Evolutionary conservation across 768 basidiomycete genomes (phyloP).

Genomic region (Leucosporidium scottii): DNA sequence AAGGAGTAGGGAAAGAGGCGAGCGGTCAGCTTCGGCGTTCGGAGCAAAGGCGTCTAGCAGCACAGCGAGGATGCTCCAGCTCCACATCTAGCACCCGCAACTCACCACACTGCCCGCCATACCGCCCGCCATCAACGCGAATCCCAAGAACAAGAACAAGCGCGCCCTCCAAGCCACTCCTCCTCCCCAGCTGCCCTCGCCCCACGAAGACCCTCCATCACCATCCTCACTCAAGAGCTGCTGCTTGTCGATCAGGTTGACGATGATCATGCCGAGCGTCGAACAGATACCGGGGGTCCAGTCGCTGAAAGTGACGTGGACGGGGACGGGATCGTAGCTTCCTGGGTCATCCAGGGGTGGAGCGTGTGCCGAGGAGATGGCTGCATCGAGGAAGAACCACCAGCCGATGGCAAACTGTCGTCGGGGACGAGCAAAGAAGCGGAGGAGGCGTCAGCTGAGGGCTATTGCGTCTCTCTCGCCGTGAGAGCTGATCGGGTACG

Average conservation of each 20-base stretch:
- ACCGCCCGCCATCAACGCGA: constrained; percentile 95
- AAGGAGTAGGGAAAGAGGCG: too few species aligned
- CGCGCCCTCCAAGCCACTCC: constrained; percentile 85
- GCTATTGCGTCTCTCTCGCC: background rate
- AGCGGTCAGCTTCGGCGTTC: too few species aligned
- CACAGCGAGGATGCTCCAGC: too few species aligned
- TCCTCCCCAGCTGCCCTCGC: constrained; percentile 36
- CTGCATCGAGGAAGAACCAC: constrained; percentile 92
- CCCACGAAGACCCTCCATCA: constrained; percentile 45
- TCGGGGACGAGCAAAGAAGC: background rate
- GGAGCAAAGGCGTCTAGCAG: too few species aligned
- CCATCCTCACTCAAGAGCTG: constrained; percentile 66
- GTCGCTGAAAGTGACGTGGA: constrained; percentile 74
- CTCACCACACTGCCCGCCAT: constrained; percentile 92
- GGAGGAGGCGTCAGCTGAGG: background rate
- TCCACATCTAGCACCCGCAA: constrained; percentile 27
- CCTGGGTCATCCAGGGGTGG: constrained; percentile 53
- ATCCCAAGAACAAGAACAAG: constrained; percentile 84
- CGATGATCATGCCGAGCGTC: constrained; percentile 80
- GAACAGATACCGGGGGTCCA: constrained; percentile 97
- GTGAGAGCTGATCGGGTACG: background rate
- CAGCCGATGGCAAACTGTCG: constrained; percentile 83
- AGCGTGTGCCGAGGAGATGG: constrained; percentile 80
- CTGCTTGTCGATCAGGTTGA: constrained; percentile 93
- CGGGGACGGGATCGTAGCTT: constrained; percentile 59